These are phyloP conservation scores for Pestalotiopsis sp. DNA, from an alignment of 2,329 filamentous ascomycete species.

Conservation along the genomic window DNA sequence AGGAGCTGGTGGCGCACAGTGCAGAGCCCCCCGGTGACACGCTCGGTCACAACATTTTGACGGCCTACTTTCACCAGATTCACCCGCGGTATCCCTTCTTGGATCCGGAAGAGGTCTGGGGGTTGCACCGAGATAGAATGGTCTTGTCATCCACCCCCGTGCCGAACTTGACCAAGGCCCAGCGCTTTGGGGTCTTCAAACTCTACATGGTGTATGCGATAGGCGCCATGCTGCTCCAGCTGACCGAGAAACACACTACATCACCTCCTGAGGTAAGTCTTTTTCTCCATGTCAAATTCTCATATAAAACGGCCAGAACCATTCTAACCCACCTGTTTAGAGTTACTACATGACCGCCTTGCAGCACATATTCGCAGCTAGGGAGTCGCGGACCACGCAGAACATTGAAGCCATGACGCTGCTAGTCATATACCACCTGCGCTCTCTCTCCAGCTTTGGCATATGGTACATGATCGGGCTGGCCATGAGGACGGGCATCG, in stretches of 20 bases:
- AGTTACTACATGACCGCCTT: conserved; percentile 51
- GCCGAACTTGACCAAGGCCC: conserved; percentile 31
- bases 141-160: conserved; percentile 35
- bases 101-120: conserved; percentile 45
- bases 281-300: background rate
- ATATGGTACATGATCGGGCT: conserved; percentile 58
- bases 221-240: conserved; percentile 47
- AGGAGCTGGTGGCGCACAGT: conserved; percentile 42
- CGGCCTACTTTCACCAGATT: conserved; percentile 46
- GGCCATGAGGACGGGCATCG: conserved; percentile 54
- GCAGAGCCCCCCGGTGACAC: conserved; percentile 48
- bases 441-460: conserved; percentile 50
- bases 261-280: conserved; percentile 39
- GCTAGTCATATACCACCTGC: conserved; percentile 51
- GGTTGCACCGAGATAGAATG: conserved; percentile 41
- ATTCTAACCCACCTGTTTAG: conserved; percentile 25
- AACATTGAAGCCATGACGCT: conserved; percentile 56
- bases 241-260: conserved; percentile 45
- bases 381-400: conserved; percentile 48
- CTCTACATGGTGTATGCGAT: conserved; percentile 55
- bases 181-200: conserved; percentile 50
- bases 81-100: conserved; percentile 53
- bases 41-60: conserved; percentile 43
- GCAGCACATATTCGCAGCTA: conserved; percentile 48
- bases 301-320: too few relatives aligned